A percentile compares a stretch with the other conserved stretches of the same genome.
Evolutionary conservation across 208 protist species (phyloP).

Genomic region (Phytomonas sp.): DNA sequence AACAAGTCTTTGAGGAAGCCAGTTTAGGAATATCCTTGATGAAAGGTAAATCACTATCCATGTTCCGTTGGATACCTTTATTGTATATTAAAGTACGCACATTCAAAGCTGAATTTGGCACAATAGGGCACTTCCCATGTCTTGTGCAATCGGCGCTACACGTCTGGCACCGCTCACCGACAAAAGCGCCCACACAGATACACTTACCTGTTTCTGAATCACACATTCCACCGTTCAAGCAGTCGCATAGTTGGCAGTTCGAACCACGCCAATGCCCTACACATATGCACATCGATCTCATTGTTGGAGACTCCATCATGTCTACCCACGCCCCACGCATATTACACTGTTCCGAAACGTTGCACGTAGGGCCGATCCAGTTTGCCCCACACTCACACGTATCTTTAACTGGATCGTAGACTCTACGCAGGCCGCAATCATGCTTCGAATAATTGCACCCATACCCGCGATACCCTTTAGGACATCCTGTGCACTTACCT

Average conservation of each 20-base stretch:
- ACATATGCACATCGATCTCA: slow-evolving; percentile 29
- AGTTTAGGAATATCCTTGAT: slow-evolving; percentile 10
- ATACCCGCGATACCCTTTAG: slow-evolving; percentile 14
- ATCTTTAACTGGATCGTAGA: slow-evolving; percentile 1
- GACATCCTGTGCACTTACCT: slow-evolving; percentile 13
- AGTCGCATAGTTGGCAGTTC: slow-evolving; percentile 41
- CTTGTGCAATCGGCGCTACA: slow-evolving; percentile 26
- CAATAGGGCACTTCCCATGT: slow-evolving; percentile 23
- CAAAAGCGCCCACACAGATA: slow-evolving; percentile 29
- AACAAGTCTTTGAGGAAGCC: slow-evolving; percentile 5
- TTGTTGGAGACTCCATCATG: slow-evolving; percentile 24
- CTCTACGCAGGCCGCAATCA: slow-evolving; percentile 18
- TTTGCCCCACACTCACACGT: slow-evolving; percentile 14
- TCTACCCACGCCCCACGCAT: slow-evolving; percentile 21
- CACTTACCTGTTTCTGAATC: slow-evolving; percentile 22
- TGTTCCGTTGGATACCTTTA: slow-evolving; percentile 16
- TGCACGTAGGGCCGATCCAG: slow-evolving; percentile 15
- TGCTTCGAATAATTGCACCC: slow-evolving; percentile 9
- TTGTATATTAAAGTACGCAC: slow-evolving; percentile 31
- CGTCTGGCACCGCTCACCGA: slow-evolving; percentile 32
- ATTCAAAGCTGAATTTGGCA: slow-evolving; percentile 19
- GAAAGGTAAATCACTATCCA: slow-evolving; percentile 16
- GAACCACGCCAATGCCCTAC: slow-evolving; percentile 34
- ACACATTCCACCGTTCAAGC: slow-evolving; percentile 42
- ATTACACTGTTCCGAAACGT: slow-evolving; percentile 14